These are phyloP conservation scores for Euphorbia celastroides DNA, from an alignment of 441 rosid genomes.

Conservation along the genomic window DNA sequence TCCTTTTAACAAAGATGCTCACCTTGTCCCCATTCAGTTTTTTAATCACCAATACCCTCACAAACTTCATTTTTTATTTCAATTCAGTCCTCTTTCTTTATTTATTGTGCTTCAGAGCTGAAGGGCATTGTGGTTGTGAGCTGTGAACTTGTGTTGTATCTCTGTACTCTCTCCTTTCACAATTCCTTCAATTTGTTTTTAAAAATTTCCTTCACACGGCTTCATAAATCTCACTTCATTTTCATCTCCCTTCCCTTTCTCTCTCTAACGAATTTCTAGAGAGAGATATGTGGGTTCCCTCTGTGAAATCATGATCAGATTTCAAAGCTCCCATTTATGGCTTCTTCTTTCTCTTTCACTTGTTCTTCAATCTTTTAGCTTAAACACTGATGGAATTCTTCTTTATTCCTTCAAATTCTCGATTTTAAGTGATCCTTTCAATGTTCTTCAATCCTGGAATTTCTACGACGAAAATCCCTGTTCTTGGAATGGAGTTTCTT, in stretches of 20 bases:
- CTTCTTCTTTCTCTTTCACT: slow-evolving; percentile 13
- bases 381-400: slow-evolving; percentile 67
- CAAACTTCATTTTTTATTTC: background rate
- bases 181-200: background rate
- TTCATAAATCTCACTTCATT: slow-evolving; percentile 31
- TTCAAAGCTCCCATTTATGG: slow-evolving; percentile 32
- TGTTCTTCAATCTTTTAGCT: slow-evolving; percentile 27
- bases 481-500: slow-evolving; percentile 73
- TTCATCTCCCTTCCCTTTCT: slow-evolving; percentile 10
- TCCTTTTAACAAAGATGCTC: slow-evolving; percentile 58
- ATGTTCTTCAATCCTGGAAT: slow-evolving; percentile 50
- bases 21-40: slow-evolving; percentile 17
- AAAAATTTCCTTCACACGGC: slow-evolving; percentile 38
- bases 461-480: slow-evolving; percentile 59
- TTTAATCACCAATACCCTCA: background rate
- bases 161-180: slow-evolving; percentile 9
- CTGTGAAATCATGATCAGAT: slow-evolving; percentile 36
- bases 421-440: slow-evolving; percentile 51
- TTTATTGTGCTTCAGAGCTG: slow-evolving; percentile 17
- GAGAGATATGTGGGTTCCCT: slow-evolving; percentile 32
- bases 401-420: slow-evolving; percentile 64
- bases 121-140: slow-evolving; percentile 22
- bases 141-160: slow-evolving; percentile 35
- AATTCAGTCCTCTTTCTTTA: background rate
- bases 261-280: slow-evolving; percentile 18